Conservation (phyloP, 345 rosid genomes). For the Atalantia buxifolia region DNA sequence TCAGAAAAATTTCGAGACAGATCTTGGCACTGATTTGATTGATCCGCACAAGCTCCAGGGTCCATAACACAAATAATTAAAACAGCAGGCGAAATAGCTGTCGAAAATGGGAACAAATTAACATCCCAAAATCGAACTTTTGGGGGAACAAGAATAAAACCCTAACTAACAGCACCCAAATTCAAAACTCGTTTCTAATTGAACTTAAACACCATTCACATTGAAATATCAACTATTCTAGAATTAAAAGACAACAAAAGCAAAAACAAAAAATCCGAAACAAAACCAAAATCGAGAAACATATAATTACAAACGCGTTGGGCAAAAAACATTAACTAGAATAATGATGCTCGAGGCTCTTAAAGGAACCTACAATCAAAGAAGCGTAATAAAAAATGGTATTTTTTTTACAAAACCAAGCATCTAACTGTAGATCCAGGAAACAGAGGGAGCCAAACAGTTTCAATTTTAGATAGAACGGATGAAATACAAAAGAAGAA, state of each 20-base stretch:
- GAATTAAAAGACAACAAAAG: background rate
- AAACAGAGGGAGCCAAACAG: background rate
- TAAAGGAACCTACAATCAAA: background rate
- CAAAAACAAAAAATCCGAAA: background rate
- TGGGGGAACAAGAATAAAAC: background rate
- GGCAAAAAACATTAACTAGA: background rate
- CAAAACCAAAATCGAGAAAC: background rate
- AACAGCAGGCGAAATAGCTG: slow-evolving; percentile 3
- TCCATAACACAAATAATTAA: slow-evolving; percentile 19
- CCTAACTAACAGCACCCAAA: background rate
- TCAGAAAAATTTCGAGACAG: slow-evolving; percentile 7
- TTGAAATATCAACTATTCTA: background rate
- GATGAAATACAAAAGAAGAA: background rate
- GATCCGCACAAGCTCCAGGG: slow-evolving; percentile 12
- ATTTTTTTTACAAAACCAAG: background rate
- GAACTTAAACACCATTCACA: background rate
- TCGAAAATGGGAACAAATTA: background rate
- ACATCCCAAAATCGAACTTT: background rate
- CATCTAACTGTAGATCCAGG: background rate
- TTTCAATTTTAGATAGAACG: background rate
- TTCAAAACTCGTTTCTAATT: background rate
- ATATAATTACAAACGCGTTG: background rate
- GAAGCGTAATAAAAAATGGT: background rate
- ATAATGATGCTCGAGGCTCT: background rate
- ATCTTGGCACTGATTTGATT: background rate